Evolutionary conservation across 1,284 basidiomycete species (phyloP), one percentile per base, ranked within the genome.

Genomic region (Erythrobasidium hasegawianum): DNA sequence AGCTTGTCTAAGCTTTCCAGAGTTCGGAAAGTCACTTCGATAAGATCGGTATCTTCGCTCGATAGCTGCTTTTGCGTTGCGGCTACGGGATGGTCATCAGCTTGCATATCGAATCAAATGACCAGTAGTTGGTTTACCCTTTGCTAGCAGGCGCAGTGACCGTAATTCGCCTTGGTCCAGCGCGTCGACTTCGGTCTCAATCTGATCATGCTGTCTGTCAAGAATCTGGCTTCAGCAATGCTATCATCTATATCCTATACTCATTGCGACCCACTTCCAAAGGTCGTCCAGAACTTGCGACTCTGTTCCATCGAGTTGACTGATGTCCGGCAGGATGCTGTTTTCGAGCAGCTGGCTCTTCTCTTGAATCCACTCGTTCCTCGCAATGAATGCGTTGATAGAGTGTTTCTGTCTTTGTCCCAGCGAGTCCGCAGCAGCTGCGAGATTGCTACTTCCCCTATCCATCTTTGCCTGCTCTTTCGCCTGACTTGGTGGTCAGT

Each of bases 91-190:
- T n/a, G n/a, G n/a, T n/a, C n/a, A n/a, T n/a, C n/a, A n/a, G n/a
- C n/a, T n/a, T n/a, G n/a, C n/a, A n/a, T n/a, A n/a, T n/a, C n/a
- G n/a, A n/a, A n/a, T n/a, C n/a, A n/a, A n/a, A n/a, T n/a, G n/a
- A n/a, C n/a, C n/a, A n/a, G n/a, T n/a, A n/a, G n/a, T n/a, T n/a
- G n/a, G n/a, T n/a, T n/a, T n/a, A n/a, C n/a, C 90, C 82, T 92
- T 91, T 13, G 93, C 94, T 71, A 95, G 85, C 74, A 86, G 85
- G 79, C 90, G 89, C 69, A 97, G 83, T 73, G 92, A 87, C 74
- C 83, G 87, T 71, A 97, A 83, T 76, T 97, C 94, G 2, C 90
- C 91, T 45, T 85, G 87, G 73, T 97, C 93, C 76, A 94, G 95
- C 59, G 86, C 83, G 73, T 91, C 86, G 0, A 90, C 90, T 77